Conservation (phyloP, 306 rosid species). For the Vigna hirtella region DNA sequence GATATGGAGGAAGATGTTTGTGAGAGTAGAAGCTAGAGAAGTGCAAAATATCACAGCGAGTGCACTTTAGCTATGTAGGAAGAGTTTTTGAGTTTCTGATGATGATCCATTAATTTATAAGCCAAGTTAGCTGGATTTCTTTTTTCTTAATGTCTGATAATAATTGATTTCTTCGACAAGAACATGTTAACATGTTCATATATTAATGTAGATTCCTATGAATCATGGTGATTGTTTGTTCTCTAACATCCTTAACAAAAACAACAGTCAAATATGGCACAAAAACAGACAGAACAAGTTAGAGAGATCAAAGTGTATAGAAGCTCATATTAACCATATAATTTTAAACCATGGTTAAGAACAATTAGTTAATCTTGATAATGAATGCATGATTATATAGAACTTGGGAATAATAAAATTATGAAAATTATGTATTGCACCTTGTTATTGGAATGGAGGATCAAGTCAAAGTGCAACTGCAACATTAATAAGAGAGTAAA, state of each 20-base stretch:
- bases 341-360: neutral
- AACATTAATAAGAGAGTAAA: constrained; percentile 15
- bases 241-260: constrained; percentile 22
- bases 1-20: constrained; percentile 84
- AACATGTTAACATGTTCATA: constrained; percentile 26
- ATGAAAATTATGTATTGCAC: no score
- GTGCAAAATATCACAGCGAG: constrained; percentile 12
- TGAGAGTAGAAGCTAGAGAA: constrained; percentile 35
- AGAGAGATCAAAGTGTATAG: no score
- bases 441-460: neutral
- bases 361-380: neutral
- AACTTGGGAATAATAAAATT: neutral
- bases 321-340: neutral
- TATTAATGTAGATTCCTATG: constrained; percentile 17
- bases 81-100: constrained; percentile 18
- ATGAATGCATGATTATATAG: neutral
- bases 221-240: neutral
- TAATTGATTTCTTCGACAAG: constrained; percentile 45
- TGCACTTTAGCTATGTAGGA: constrained; percentile 7
- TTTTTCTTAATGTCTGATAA: constrained; percentile 27
- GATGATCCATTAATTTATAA: constrained; percentile 37
- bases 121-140: constrained; percentile 11
- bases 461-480: neutral
- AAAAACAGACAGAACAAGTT: neutral
- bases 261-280: no score